A percentile compares a stretch with the other conserved stretches of the same genome.
phyloP scores from a whole-genome alignment of 1,139 yeast species.

The Blastobotrys petasosporus region DNA sequence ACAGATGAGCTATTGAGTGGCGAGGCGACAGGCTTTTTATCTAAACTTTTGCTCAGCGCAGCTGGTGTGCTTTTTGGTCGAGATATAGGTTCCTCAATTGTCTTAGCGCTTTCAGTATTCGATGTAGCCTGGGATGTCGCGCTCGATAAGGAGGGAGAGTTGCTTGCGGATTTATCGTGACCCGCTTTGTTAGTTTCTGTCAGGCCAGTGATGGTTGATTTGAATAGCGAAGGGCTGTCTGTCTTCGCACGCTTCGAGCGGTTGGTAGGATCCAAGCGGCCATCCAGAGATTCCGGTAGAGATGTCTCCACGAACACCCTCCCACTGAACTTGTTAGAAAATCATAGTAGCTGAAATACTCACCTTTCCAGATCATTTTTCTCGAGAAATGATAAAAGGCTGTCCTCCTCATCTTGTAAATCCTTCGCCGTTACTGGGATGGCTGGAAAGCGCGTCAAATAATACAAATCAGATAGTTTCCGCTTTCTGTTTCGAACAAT shows the following conservation, averaged over 20 bases:
- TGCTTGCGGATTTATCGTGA: no score
- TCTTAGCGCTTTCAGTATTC: background rate
- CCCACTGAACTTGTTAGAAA: conserved; percentile 17
- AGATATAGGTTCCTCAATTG: conserved; percentile 4
- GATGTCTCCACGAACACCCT: conserved; percentile 31
- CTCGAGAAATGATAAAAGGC: conserved; percentile 40
- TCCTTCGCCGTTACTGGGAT: conserved; percentile 37
- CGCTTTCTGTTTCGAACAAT: conserved; percentile 43
- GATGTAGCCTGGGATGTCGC: no score
- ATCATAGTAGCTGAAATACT: conserved; percentile 8
- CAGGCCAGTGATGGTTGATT: background rate
- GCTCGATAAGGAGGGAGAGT: no score
- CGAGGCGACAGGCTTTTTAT: no score
- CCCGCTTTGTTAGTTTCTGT: no score
- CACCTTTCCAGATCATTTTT: conserved; percentile 42
- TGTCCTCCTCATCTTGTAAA: conserved; percentile 36
- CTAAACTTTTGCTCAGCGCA: background rate
- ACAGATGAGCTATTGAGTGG: no score
- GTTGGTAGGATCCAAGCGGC: no score
- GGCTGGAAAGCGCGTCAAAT: conserved; percentile 44
- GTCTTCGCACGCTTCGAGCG: conserved; percentile 14
- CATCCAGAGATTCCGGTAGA: conserved; percentile 14
- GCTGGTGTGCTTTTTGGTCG: conserved; percentile 8
- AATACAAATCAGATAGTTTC: conserved; percentile 50
- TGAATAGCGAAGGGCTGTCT: conserved; percentile 13